Percentiles rank a stretch among this genome's conserved stretches.
Evolutionary conservation across 2,329 filamentous ascomycete genomes (phyloP).

Genomic region (Fusarium oligoseptatum): DNA sequence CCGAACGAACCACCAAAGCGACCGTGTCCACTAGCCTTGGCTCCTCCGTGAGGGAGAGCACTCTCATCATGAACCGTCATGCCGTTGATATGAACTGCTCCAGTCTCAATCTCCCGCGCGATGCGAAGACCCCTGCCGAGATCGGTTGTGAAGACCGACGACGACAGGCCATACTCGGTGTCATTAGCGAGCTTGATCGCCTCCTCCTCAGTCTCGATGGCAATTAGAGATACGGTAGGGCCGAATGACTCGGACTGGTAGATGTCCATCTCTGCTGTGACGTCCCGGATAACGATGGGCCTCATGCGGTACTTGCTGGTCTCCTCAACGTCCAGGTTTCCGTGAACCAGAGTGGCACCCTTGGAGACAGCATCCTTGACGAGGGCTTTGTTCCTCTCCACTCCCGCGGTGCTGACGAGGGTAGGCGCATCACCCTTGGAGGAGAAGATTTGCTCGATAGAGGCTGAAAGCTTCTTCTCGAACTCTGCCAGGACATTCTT

Average conservation of each 20-base stretch:
- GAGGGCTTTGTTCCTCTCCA: conserved; percentile 75
- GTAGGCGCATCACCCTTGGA: conserved; percentile 75
- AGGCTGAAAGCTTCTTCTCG: conserved; percentile 56
- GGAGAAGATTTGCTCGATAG: conserved; percentile 59
- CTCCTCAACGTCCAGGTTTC: conserved; percentile 52
- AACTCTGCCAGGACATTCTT: conserved; percentile 62
- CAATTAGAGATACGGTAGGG: conserved; percentile 76
- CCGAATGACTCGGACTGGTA: conserved; percentile 84
- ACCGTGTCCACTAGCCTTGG: conserved; percentile 74
- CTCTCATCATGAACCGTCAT: conserved; percentile 76
- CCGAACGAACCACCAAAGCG: conserved; percentile 68
- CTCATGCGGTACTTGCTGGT: conserved; percentile 61
- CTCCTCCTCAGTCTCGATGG: conserved; percentile 77
- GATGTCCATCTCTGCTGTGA: conserved; percentile 76
- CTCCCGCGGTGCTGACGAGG: conserved; percentile 76
- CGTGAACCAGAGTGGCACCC: conserved; percentile 68
- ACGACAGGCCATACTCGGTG: conserved; percentile 81
- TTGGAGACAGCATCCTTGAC: conserved; percentile 76
- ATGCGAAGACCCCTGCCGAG: conserved; percentile 70
- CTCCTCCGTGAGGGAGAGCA: conserved; percentile 74
- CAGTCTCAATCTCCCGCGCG: conserved; percentile 75
- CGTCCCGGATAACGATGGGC: conserved; percentile 76
- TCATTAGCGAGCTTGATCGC: conserved; percentile 83
- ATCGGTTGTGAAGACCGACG: conserved; percentile 80
- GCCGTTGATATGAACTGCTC: conserved; percentile 75